These are phyloP conservation scores for Coemansia guatemalensis DNA, from an alignment of 192 early-diverging fungal genomes.

Conservation along the genomic window DNA sequence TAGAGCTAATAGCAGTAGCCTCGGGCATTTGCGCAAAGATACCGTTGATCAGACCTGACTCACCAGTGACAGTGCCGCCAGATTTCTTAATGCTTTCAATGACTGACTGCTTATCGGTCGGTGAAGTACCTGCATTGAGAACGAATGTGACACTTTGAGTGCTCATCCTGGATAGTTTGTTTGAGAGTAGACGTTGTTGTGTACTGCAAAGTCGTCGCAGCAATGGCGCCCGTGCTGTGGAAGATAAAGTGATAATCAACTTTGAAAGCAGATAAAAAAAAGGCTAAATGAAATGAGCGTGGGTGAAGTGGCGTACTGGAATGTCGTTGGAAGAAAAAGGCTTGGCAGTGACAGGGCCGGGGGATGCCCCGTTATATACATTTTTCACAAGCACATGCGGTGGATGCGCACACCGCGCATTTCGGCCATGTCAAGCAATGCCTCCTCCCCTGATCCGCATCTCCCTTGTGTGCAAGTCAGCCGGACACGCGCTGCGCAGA, in stretches of 20 bases:
- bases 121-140: background rate
- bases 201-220: background rate
- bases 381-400: background rate
- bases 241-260: background rate
- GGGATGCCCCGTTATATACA: background rate
- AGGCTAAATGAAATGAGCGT: background rate
- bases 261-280: background rate
- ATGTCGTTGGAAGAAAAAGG: background rate
- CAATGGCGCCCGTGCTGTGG: background rate
- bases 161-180: slow-evolving; percentile 9
- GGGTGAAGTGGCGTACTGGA: background rate
- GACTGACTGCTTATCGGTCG: background rate
- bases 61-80: slow-evolving; percentile 3
- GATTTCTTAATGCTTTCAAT: slow-evolving; percentile 4
- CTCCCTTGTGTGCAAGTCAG: background rate
- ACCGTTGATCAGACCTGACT: slow-evolving; percentile 9
- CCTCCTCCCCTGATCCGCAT: background rate
- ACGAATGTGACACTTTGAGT: background rate
- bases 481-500: too few species aligned
- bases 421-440: background rate
- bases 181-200: background rate
- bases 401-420: background rate
- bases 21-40: slow-evolving; percentile 15
- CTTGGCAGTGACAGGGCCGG: background rate
- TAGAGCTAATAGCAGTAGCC: background rate